phyloP scores from a whole-genome alignment of 2,329 filamentous ascomycete genomes.

The Alternaria postmessia region DNA sequence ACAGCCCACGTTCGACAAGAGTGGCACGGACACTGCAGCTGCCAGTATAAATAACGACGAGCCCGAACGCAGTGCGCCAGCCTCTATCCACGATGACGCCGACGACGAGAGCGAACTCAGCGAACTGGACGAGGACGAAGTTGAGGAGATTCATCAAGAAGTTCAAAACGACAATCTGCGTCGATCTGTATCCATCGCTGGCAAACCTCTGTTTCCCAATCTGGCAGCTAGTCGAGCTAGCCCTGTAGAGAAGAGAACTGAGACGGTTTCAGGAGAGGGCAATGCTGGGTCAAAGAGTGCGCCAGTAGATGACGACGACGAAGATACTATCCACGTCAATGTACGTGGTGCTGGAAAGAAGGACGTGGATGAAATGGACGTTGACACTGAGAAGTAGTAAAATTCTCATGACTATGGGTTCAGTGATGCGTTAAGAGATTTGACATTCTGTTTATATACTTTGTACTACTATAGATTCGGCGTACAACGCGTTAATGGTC shows the following conservation, averaged over 20 bases:
- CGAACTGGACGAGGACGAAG: constrained; percentile 58
- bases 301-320: background rate
- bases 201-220: constrained; percentile 40
- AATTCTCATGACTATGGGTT: background rate
- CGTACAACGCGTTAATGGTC: background rate
- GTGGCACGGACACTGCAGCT: constrained; percentile 53
- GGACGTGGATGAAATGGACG: constrained; percentile 11
- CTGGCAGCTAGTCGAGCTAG: constrained; percentile 15
- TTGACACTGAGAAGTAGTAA: constrained; percentile 11
- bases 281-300: background rate
- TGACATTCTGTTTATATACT: background rate
- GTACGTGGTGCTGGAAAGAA: background rate
- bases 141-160: constrained; percentile 44
- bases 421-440: too few species aligned
- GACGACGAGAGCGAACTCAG: constrained; percentile 65
- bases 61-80: constrained; percentile 61
- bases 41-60: constrained; percentile 41
- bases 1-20: constrained; percentile 27
- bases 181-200: constrained; percentile 25
- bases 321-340: constrained; percentile 6
- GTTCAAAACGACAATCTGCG: constrained; percentile 21
- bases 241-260: constrained; percentile 3
- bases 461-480: background rate
- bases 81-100: constrained; percentile 62
- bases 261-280: background rate